A percentile compares a stretch with the other conserved stretches of the same genome.
Evolutionary conservation across 1,284 basidiomycete species (phyloP).

Genomic region (Sporisorium sorghi): DNA sequence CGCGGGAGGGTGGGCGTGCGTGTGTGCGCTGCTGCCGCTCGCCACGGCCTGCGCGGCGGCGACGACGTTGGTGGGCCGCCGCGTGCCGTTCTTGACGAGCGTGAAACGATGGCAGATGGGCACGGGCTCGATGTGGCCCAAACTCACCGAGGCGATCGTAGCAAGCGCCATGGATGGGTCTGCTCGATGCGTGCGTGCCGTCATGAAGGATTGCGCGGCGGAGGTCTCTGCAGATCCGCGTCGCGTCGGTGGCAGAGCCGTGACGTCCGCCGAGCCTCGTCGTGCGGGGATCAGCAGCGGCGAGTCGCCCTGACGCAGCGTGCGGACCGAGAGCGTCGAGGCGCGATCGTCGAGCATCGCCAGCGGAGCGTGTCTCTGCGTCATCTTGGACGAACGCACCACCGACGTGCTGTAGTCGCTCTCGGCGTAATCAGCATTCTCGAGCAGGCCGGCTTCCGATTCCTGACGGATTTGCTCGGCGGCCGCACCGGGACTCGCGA

Average conservation of each 20-base stretch:
- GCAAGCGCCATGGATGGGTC: constrained; percentile 59
- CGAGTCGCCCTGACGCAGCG: constrained; percentile 40
- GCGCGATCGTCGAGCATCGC: constrained; percentile 44
- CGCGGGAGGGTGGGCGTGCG: constrained; percentile 16
- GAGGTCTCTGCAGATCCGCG: constrained; percentile 34
- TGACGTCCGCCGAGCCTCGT: constrained; percentile 36
- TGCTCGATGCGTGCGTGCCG: constrained; percentile 48
- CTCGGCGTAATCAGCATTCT: constrained; percentile 47
- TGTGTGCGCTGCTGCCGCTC: constrained; percentile 10
- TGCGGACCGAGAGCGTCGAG: constrained; percentile 49
- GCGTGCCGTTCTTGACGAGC: constrained; percentile 63
- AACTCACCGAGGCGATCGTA: constrained; percentile 55
- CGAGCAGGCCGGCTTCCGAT: constrained; percentile 41
- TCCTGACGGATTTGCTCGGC: constrained; percentile 44
- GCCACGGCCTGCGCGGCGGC: constrained; percentile 41
- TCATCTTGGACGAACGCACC: constrained; percentile 56
- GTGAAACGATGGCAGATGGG: constrained; percentile 63
- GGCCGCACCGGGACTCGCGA: constrained; percentile 44
- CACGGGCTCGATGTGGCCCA: constrained; percentile 28
- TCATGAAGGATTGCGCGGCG: constrained; percentile 54
- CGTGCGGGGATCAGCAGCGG: constrained; percentile 43
- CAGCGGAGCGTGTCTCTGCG: constrained; percentile 42
- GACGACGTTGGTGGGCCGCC: constrained; percentile 45
- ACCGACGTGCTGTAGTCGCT: constrained; percentile 64
- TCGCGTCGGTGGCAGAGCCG: constrained; percentile 30